phyloP scores from a whole-genome alignment of 306 rosid genomes.

The Trichosanthes truncata region DNA sequence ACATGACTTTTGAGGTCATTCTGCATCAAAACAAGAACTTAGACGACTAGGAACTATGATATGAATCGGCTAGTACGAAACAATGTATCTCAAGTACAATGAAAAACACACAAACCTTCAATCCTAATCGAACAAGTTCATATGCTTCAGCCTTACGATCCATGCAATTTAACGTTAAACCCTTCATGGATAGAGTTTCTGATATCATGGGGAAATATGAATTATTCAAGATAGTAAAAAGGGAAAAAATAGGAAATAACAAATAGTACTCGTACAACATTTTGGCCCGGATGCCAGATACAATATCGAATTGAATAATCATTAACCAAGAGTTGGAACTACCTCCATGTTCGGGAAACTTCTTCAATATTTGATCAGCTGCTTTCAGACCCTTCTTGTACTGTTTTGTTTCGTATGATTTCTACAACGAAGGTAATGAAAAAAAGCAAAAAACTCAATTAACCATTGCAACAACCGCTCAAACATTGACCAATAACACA shows the following conservation, averaged over 20 bases:
- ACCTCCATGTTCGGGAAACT: conserved; percentile 99
- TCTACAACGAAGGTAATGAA: conserved; percentile 35
- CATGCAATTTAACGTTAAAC: conserved; percentile 93
- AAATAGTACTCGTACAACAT: background rate
- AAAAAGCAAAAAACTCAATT: background rate
- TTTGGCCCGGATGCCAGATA: background rate
- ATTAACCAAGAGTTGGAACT: conserved; percentile 9
- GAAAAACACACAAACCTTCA: conserved; percentile 52
- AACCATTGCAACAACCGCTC: background rate
- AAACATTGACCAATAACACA: background rate
- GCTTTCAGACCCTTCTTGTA: conserved; percentile 96
- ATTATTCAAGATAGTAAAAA: background rate
- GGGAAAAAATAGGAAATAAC: background rate
- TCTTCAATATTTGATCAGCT: conserved; percentile 88
- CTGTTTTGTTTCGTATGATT: conserved; percentile 96
- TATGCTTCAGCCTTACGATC: conserved; percentile 97
- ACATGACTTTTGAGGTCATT: conserved; percentile 98
- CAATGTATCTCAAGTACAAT: background rate
- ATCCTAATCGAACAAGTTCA: conserved; percentile 88
- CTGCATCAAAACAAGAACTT: conserved; percentile 39
- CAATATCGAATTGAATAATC: background rate
- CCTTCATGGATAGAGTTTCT: conserved; percentile 99
- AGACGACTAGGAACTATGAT: conserved; percentile 1
- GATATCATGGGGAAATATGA: background rate
- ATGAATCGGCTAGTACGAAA: background rate